Conservation (phyloP, 345 rosid species). For the Acer negundo region DNA sequence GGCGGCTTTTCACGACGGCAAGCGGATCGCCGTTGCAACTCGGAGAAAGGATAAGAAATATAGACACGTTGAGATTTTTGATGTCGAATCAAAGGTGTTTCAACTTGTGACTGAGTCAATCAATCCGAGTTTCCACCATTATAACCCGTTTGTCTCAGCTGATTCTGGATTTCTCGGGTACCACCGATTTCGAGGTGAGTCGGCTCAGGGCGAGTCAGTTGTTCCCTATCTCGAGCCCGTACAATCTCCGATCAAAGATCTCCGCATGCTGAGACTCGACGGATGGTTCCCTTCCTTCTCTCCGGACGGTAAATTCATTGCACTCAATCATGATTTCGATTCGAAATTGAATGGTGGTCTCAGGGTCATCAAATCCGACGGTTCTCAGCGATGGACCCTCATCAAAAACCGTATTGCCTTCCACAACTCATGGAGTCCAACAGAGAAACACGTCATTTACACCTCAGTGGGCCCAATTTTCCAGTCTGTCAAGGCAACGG, state of each 20-base stretch:
- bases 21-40: slow-evolving; percentile 71
- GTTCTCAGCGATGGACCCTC: slow-evolving; percentile 77
- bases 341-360: slow-evolving; percentile 39
- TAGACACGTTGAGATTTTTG: slow-evolving; percentile 77
- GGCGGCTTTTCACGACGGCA: slow-evolving; percentile 61
- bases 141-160: slow-evolving; percentile 73
- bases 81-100: slow-evolving; percentile 45
- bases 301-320: slow-evolving; percentile 57
- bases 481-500: slow-evolving; percentile 43
- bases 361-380: slow-evolving; percentile 60
- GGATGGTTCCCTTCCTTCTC: slow-evolving; percentile 76
- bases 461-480: slow-evolving; percentile 83
- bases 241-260: slow-evolving; percentile 50
- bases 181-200: slow-evolving; percentile 82
- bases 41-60: slow-evolving; percentile 45
- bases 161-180: slow-evolving; percentile 59
- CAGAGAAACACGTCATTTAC: slow-evolving; percentile 67
- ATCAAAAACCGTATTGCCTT: slow-evolving; percentile 67
- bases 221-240: slow-evolving; percentile 70
- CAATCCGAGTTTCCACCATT: slow-evolving; percentile 74
- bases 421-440: slow-evolving; percentile 82
- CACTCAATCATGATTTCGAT: slow-evolving; percentile 51
- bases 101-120: slow-evolving; percentile 47
- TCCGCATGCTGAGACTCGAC: slow-evolving; percentile 60
- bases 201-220: slow-evolving; percentile 44